These are phyloP conservation scores for Xylaria sp. DNA, from an alignment of 2,329 filamentous ascomycete species.

Conservation along the genomic window DNA sequence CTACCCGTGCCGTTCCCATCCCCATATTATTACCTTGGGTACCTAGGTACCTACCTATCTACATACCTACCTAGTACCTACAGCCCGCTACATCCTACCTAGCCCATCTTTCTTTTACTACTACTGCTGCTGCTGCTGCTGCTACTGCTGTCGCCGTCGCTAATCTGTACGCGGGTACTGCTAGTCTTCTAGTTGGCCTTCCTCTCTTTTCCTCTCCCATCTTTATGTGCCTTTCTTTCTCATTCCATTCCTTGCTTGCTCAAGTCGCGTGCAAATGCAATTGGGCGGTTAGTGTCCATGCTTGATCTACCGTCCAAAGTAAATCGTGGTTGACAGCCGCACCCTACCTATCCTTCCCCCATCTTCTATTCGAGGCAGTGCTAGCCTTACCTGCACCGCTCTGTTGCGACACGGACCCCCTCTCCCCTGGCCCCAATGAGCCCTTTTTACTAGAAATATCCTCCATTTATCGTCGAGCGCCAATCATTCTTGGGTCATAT, in stretches of 20 bases:
- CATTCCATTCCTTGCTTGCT: constrained; percentile 18
- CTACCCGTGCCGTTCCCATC: no score
- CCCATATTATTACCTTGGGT: no score
- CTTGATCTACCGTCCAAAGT: constrained; percentile 26
- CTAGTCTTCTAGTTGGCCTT: constrained; percentile 9
- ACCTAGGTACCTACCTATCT: no score
- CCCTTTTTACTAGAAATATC: neutral
- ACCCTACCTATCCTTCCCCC: neutral
- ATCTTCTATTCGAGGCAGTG: neutral
- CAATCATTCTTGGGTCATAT: neutral
- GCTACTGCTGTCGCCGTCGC: constrained; percentile 3
- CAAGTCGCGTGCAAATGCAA: constrained; percentile 34
- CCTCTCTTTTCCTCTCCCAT: constrained; percentile 5
- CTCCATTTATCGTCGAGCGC: neutral
- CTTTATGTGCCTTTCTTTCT: constrained; percentile 1
- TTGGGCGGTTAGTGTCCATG: constrained; percentile 31
- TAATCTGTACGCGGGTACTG: constrained; percentile 21
- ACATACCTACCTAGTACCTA: constrained; percentile 7
- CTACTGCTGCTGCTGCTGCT: constrained; percentile 2
- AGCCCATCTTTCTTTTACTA: constrained; percentile 2
- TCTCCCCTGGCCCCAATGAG: neutral
- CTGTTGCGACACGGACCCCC: neutral
- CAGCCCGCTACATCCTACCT: no score
- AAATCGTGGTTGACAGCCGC: constrained; percentile 20
- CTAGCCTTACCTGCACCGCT: neutral